These are phyloP conservation scores for Trichoderma gamsii DNA, from an alignment of 495 filamentous ascomycete genomes.

Conservation along the genomic window DNA sequence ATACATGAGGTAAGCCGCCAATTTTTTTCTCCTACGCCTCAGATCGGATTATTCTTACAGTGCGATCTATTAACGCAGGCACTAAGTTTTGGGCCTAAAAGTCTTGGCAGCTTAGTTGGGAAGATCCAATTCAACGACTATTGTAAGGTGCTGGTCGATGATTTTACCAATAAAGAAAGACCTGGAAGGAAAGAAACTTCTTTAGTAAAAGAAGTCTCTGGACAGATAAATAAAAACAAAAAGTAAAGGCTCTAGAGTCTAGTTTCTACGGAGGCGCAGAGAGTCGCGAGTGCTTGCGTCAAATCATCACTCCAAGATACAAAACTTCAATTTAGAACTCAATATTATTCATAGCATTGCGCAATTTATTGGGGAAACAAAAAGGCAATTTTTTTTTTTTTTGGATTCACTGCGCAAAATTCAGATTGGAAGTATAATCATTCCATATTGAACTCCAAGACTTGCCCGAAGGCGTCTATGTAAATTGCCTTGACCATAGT, in stretches of 20 bases:
- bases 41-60: too few species aligned
- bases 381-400: too few species aligned
- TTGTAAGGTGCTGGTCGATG: too few species aligned
- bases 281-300: too few species aligned
- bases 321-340: too few species aligned
- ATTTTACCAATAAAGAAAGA: too few species aligned
- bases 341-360: too few species aligned
- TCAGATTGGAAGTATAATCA: neutral
- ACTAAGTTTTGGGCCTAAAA: neutral
- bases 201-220: neutral
- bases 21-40: neutral
- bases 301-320: too few species aligned
- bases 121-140: neutral
- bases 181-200: too few species aligned
- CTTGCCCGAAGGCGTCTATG: conserved; percentile 10
- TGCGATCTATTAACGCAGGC: neutral
- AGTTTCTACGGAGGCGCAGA: too few species aligned
- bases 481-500: neutral
- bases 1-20: neutral
- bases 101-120: neutral
- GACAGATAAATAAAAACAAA: neutral
- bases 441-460: neutral
- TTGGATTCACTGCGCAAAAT: neutral
- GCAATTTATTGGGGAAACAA: too few species aligned
- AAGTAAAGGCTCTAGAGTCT: neutral